Base-by-base conservation (phyloP, 148 eudicot species). In the Rheum nobile region DNA sequence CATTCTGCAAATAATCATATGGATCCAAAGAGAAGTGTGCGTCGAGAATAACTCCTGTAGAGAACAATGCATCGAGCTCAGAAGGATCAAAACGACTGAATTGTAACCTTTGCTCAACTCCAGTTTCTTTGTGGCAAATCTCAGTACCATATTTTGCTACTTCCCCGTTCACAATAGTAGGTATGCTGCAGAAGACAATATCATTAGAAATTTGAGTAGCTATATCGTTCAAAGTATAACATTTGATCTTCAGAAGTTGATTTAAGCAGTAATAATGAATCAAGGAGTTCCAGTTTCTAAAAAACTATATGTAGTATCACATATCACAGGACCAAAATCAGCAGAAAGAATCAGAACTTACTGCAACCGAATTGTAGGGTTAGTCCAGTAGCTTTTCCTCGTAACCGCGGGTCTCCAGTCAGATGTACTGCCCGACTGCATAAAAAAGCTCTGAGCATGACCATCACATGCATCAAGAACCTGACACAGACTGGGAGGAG, bases 1-100 rank as follows among this genome's bases (percentile, higher is more conserved):
- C 90, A 73, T 75, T 85, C 77, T 90, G 97, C 67, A 87, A 93
- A 80, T 79, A 88, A 79, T 92, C 96, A 75, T 88, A 92, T 1
- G 88, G 80, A 72, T 87, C 90, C 78, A 96, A 82, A 7, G 94
- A 82, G 84, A 96, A 76, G 79, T 77, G 89, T 12, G 86, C 96
- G 71, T 90, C 96, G 72, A 96, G 76, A 19, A 71, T 55, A 57
- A 79, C 79, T 55, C 92, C 94, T 0, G 92, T 83, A 46, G 79
- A 72, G 71, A 92, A 78, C 73, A 90, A 67, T 11, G 82, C 46
- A 24, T 87, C 91, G 24, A 96, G 86, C 77, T 92, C 96, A 65
- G 81, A 73, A 71, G 88, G 85, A 72, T 96, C 91, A 39, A 79
- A 90, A 42, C 80, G 89, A 74, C 94, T 87, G 67, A 88, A 87